Evolutionary conservation across 2,329 filamentous ascomycete genomes (phyloP).

Genomic region (Fusarium udum): DNA sequence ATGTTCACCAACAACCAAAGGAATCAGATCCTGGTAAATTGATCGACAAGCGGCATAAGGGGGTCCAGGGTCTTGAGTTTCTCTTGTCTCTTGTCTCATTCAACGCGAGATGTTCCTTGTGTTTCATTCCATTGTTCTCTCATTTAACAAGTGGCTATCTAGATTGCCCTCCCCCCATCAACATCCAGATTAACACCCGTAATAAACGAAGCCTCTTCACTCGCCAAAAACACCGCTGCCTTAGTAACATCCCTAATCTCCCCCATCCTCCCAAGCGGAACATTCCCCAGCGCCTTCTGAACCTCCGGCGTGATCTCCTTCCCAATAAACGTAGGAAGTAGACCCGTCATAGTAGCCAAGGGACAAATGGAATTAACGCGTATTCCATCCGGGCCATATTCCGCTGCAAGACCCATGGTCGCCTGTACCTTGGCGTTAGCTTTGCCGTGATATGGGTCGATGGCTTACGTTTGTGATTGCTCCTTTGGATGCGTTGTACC

Average conservation of each 20-base stretch:
- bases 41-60: background rate
- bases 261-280: conserved; percentile 61
- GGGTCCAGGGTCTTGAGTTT: background rate
- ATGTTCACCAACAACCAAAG: background rate
- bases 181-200: conserved; percentile 74
- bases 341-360: conserved; percentile 59
- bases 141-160: background rate
- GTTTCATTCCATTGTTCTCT: background rate
- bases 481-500: conserved; percentile 76
- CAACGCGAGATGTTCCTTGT: background rate
- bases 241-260: conserved; percentile 69
- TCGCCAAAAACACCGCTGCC: conserved; percentile 74
- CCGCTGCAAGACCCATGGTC: conserved; percentile 69
- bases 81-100: background rate
- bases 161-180: conserved; percentile 38
- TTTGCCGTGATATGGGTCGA: background rate
- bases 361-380: conserved; percentile 78
- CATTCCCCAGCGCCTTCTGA: conserved; percentile 62
- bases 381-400: conserved; percentile 77
- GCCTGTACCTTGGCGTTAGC: conserved; percentile 38
- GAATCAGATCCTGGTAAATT: background rate
- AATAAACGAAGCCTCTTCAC: conserved; percentile 76
- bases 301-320: conserved; percentile 71
- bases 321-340: conserved; percentile 58
- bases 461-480: conserved; percentile 65